Base-by-base conservation (phyloP, 352 stramenopile genomes). In the Globisporangium paroecandrum region DNA sequence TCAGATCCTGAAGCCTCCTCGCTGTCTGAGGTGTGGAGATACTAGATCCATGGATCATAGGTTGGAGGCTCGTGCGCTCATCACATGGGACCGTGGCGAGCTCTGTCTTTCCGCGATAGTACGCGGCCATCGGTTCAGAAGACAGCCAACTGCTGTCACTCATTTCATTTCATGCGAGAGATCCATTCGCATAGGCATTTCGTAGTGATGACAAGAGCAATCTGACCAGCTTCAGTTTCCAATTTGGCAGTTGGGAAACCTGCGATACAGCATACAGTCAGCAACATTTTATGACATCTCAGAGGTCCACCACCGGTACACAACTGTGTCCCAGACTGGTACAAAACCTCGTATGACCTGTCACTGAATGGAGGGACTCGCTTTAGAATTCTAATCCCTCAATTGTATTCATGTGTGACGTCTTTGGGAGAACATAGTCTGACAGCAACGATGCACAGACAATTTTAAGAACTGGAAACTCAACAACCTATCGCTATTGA, bases 251-350 rank as follows among this genome's bases (percentile, higher is more conserved):
- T 9, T 59, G 54, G 7, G 8, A 38, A 25, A 49, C 56, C 56
- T 62, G 10, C 2, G 56, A 62, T 62, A 49, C 0, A 62, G 56
- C 32, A 47, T 62, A 27, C n/a, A 29, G 49, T 29, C n/a, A 29
- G n/a, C n/a, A 56, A 12, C n/a, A 1, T 15, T 9, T 9, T 36
- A 62, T 62, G 56, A 46, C 1, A 10, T 62, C 25, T 24, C 20
- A 49, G 32, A 62, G 56, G 56, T 62, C 56, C 56, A 49, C 32
- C 32, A 62, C 56, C 56, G 56, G 56, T 49, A 62, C 20, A 38
- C 4, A 61, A 36, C 25, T 7, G 7, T 24, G n/a, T 46, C 18
- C 12, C 43, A 51, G 18, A 51, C 43, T 51, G 43, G 43, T 51
- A 51, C 43, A 24, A 47, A 47, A 32, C 2, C n/a, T 24, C n/a